A percentile compares a stretch with the other conserved stretches of the same genome.
phyloP scores from a whole-genome alignment of 768 basidiomycete genomes.

The Termitomyces sp. region DNA sequence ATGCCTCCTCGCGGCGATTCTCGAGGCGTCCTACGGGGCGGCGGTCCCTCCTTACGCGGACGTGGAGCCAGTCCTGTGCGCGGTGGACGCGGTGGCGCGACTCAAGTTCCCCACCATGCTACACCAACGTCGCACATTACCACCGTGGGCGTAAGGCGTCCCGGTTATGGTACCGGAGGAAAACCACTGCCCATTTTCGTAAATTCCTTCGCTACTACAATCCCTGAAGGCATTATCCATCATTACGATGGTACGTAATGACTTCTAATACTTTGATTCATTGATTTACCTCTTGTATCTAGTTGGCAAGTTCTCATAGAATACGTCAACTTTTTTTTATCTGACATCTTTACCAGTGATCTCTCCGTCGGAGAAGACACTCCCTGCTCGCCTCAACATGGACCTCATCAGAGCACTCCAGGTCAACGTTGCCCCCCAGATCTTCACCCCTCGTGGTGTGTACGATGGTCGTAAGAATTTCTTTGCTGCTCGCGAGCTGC shows the following conservation, averaged over 20 bases:
- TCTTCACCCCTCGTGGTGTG: constrained; percentile 72
- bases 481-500: constrained; percentile 60
- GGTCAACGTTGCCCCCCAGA: constrained; percentile 48
- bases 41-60: constrained; percentile 13
- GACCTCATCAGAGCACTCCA: constrained; percentile 68
- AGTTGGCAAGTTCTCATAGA: not conserved
- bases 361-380: constrained; percentile 62
- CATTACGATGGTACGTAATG: constrained; percentile 73
- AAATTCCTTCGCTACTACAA: constrained; percentile 65
- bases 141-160: constrained; percentile 67
- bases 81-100: constrained; percentile 34
- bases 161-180: constrained; percentile 62
- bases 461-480: constrained; percentile 82
- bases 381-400: constrained; percentile 69
- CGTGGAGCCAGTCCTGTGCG: constrained; percentile 20
- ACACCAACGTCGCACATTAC: constrained; percentile 37
- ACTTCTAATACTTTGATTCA: not conserved
- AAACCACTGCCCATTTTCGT: constrained; percentile 36
- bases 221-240: constrained; percentile 63
- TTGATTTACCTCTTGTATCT: not conserved
- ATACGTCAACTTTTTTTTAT: not conserved
- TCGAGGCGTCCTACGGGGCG: constrained; percentile 27
- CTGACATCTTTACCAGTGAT: constrained; percentile 45
- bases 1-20: constrained; percentile 41
- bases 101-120: constrained; percentile 27